phyloP scores from a whole-genome alignment of 2,329 filamentous ascomycete genomes.

The Thelonectria olida region DNA sequence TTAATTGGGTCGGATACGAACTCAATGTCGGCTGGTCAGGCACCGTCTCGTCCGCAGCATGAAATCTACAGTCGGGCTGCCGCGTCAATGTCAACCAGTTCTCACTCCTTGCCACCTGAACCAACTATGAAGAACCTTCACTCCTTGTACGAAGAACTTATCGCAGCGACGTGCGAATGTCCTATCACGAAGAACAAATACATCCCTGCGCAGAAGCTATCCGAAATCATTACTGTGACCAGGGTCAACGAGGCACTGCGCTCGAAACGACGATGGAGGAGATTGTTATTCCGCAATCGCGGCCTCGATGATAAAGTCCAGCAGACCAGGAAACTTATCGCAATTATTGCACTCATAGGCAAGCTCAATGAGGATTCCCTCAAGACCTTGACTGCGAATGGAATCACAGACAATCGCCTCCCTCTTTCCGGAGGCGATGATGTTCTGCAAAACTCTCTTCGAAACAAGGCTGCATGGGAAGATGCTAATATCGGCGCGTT shows the following conservation, averaged over 20 bases:
- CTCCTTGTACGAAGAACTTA: neutral
- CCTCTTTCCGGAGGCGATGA: neutral
- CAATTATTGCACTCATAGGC: neutral
- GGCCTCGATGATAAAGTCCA: neutral
- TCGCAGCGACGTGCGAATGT: neutral
- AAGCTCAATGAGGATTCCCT: slow-evolving; percentile 4
- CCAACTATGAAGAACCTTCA: neutral
- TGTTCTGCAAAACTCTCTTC: neutral
- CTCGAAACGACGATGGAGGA: neutral
- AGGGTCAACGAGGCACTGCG: neutral
- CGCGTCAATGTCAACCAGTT: no score
- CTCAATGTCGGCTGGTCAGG: no score
- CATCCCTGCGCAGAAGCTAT: neutral
- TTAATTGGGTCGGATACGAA: no score
- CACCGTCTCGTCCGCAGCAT: neutral
- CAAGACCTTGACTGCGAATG: neutral
- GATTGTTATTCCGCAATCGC: neutral
- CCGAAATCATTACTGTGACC: neutral
- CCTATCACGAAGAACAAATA: slow-evolving; percentile 1
- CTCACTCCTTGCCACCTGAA: neutral
- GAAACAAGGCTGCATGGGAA: neutral
- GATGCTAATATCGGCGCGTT: neutral
- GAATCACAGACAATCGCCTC: slow-evolving; percentile 2
- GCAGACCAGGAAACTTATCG: neutral
- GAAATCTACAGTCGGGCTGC: no score